Evolutionary conservation across 1,284 basidiomycete genomes (phyloP).

Genomic region (Microbotryum violaceum): DNA sequence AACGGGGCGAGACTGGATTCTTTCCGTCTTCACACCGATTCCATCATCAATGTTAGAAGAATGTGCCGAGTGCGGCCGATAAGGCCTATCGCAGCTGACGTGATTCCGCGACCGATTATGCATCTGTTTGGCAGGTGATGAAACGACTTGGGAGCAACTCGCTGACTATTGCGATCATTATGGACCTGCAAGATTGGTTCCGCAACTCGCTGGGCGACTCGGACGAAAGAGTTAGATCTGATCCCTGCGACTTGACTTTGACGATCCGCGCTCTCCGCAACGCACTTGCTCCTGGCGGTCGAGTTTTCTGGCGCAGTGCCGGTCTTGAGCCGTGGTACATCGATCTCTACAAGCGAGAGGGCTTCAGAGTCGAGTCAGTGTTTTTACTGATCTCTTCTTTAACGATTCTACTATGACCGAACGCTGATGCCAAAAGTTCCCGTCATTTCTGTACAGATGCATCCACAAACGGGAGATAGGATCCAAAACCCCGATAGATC

Average conservation of each 20-base stretch:
- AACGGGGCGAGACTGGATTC: constrained; percentile 51
- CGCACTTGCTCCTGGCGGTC: constrained; percentile 56
- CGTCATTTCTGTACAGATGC: constrained; percentile 35
- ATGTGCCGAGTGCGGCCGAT: constrained; percentile 17
- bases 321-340: constrained; percentile 68
- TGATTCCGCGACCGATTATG: constrained; percentile 15
- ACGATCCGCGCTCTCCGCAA: constrained; percentile 52
- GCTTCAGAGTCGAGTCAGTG: constrained; percentile 49
- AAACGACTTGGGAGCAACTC: constrained; percentile 43
- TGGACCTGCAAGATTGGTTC: constrained; percentile 68
- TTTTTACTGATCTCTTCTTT: constrained; percentile 36
- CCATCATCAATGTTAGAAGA: constrained; percentile 58
- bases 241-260: constrained; percentile 40
- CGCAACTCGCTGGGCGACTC: constrained; percentile 47
- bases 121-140: constrained; percentile 51
- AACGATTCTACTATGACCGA: too few relatives aligned
- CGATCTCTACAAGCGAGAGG: constrained; percentile 49
- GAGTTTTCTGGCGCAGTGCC: constrained; percentile 64
- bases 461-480: constrained; percentile 37
- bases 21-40: constrained; percentile 70
- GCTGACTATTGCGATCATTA: constrained; percentile 61
- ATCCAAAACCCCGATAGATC: constrained; percentile 48
- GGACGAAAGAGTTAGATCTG: background rate
- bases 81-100: background rate
- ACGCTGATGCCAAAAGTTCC: too few relatives aligned